These are phyloP conservation scores for Theobroma grandiflorum DNA, from an alignment of 441 rosid genomes.

Conservation along the genomic window DNA sequence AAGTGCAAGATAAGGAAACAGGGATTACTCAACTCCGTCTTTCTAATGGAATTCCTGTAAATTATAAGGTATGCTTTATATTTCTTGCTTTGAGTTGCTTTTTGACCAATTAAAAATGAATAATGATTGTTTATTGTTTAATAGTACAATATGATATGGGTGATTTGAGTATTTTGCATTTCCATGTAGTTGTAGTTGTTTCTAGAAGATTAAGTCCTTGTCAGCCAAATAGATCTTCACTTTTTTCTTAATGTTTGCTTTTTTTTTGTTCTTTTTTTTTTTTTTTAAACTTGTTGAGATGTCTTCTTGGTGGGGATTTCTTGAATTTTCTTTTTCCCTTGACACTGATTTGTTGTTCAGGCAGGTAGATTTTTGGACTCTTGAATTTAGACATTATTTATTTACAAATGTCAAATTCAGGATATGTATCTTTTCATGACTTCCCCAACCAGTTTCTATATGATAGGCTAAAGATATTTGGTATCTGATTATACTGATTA, in stretches of 20 bases:
- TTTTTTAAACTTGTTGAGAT: constrained; percentile 5
- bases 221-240: not conserved
- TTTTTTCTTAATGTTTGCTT: not conserved
- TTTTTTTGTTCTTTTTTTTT: not conserved
- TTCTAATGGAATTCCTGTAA: constrained; percentile 94
- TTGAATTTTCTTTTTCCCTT: not conserved
- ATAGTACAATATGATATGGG: not conserved
- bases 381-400: constrained; percentile 3
- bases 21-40: constrained; percentile 88
- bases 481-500: constrained; percentile 16
- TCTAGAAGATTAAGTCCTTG: constrained; percentile 1
- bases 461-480: constrained; percentile 14
- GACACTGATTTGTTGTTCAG: constrained; percentile 13
- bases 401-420: not conserved
- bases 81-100: constrained; percentile 12
- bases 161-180: constrained; percentile 10
- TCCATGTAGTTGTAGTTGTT: constrained; percentile 1
- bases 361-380: constrained; percentile 3
- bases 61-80: constrained; percentile 63
- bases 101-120: not conserved
- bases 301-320: not conserved
- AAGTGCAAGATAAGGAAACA: constrained; percentile 82
- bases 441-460: constrained; percentile 2
- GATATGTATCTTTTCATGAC: not conserved
- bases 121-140: constrained; percentile 13